These are phyloP conservation scores for Aspergillus pseudotamarii DNA, from an alignment of 2,329 filamentous ascomycete genomes.

Conservation along the genomic window DNA sequence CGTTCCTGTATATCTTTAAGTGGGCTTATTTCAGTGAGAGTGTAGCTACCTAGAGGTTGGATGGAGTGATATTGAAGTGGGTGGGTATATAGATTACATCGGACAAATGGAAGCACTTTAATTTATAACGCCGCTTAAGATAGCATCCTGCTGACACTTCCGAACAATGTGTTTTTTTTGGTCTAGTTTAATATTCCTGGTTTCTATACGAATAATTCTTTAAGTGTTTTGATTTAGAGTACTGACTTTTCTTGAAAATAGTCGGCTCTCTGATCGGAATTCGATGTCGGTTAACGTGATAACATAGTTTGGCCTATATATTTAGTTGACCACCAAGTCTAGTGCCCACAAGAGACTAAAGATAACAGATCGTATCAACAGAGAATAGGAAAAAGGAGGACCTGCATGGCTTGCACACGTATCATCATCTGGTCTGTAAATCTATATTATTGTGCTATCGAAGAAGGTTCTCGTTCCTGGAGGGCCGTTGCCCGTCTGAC, in stretches of 20 bases:
- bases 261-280: neutral
- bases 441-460: conserved; percentile 12
- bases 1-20: neutral
- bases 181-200: neutral
- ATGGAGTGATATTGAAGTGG: neutral
- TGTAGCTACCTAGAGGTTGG: neutral
- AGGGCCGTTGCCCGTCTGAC: conserved; percentile 1
- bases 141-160: too few relatives aligned
- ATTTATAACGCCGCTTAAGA: neutral
- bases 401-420: too few relatives aligned
- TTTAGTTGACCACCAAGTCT: too few relatives aligned
- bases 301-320: neutral
- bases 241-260: neutral
- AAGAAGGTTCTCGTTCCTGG: conserved; percentile 14
- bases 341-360: too few relatives aligned
- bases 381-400: neutral
- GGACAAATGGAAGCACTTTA: neutral
- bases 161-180: neutral
- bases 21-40: neutral
- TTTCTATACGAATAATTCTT: neutral
- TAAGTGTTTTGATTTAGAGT: neutral
- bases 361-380: too few relatives aligned
- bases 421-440: neutral
- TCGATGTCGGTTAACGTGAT: neutral
- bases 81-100: neutral